Evolutionary conservation across 2,329 filamentous ascomycete species (phyloP).

Genomic region (Zalaria obscura): DNA sequence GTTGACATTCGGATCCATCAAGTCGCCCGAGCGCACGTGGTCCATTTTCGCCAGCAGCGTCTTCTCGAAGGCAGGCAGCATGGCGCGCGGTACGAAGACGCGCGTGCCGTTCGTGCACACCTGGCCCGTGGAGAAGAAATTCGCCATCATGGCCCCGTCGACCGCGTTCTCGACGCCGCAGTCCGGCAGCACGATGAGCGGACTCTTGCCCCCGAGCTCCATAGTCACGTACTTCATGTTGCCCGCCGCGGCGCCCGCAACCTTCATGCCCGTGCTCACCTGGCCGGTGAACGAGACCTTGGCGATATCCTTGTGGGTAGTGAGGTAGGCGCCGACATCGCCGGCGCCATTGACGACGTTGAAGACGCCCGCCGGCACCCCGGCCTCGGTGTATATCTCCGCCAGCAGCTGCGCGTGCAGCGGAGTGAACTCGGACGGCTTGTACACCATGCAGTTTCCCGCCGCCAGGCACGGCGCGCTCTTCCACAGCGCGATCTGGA

Average conservation of each 20-base stretch:
- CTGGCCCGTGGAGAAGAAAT: slow-evolving; percentile 83
- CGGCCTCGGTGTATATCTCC: slow-evolving; percentile 63
- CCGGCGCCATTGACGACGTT: slow-evolving; percentile 75
- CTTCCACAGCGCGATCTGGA: slow-evolving; percentile 86
- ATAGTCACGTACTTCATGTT: slow-evolving; percentile 86
- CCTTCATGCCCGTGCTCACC: slow-evolving; percentile 69
- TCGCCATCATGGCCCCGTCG: slow-evolving; percentile 83
- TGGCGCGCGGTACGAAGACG: slow-evolving; percentile 59
- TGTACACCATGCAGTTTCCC: slow-evolving; percentile 84
- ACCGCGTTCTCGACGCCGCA: slow-evolving; percentile 68
- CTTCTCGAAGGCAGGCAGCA: slow-evolving; percentile 56
- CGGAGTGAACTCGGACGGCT: slow-evolving; percentile 76
- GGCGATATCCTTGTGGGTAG: slow-evolving; percentile 55
- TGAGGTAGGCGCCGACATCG: slow-evolving; percentile 61
- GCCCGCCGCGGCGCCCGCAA: slow-evolving; percentile 59
- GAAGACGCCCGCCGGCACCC: slow-evolving; percentile 70
- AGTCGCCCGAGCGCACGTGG: slow-evolving; percentile 55
- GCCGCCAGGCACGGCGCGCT: slow-evolving; percentile 73
- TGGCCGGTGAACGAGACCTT: slow-evolving; percentile 89
- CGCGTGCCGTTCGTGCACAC: slow-evolving; percentile 88
- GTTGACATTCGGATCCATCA: slow-evolving; percentile 61
- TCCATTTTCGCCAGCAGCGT: slow-evolving; percentile 55
- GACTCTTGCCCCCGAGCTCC: slow-evolving; percentile 82
- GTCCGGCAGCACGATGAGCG: slow-evolving; percentile 66
- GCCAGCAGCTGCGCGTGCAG: slow-evolving; percentile 68